Evolutionary conservation across 805 yeast genomes (phyloP).

Genomic region (Blastobotrys robertii): DNA sequence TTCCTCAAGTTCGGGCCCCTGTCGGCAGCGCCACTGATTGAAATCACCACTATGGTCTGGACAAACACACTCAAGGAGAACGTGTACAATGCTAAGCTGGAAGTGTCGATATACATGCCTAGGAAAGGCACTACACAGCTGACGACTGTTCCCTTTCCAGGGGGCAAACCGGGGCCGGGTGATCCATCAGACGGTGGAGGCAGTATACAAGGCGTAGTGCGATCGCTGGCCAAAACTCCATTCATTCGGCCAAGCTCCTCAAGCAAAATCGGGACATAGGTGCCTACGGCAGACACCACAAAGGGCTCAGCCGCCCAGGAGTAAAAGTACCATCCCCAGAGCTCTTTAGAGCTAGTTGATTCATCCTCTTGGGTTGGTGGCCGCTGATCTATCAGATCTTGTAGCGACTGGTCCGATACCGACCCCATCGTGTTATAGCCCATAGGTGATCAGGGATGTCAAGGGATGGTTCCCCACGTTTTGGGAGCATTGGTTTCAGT

Average conservation of each 20-base stretch:
- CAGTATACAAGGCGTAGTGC: slow-evolving; percentile 41
- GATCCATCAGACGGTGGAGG: slow-evolving; percentile 32
- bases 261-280: slow-evolving; percentile 62
- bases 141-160: no score
- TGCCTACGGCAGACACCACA: slow-evolving; percentile 67
- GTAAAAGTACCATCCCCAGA: slow-evolving; percentile 59
- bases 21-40: slow-evolving; percentile 66
- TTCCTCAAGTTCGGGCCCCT: slow-evolving; percentile 54
- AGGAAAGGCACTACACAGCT: slow-evolving; percentile 44
- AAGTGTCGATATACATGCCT: slow-evolving; percentile 50
- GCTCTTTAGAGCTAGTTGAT: no score
- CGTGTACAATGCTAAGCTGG: slow-evolving; percentile 65
- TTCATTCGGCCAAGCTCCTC: slow-evolving; percentile 66
- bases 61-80: slow-evolving; percentile 61
- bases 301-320: slow-evolving; percentile 76
- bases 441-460: no score
- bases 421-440: no score
- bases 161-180: slow-evolving; percentile 19
- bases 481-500: no score
- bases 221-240: slow-evolving; percentile 56
- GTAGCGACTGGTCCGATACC: no score
- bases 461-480: no score
- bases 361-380: no score
- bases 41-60: slow-evolving; percentile 62
- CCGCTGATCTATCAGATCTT: no score